A percentile compares a stretch with the other conserved stretches of the same genome.
phyloP scores from a whole-genome alignment of 805 yeast genomes.

The Komagataella kurtzmanii region DNA sequence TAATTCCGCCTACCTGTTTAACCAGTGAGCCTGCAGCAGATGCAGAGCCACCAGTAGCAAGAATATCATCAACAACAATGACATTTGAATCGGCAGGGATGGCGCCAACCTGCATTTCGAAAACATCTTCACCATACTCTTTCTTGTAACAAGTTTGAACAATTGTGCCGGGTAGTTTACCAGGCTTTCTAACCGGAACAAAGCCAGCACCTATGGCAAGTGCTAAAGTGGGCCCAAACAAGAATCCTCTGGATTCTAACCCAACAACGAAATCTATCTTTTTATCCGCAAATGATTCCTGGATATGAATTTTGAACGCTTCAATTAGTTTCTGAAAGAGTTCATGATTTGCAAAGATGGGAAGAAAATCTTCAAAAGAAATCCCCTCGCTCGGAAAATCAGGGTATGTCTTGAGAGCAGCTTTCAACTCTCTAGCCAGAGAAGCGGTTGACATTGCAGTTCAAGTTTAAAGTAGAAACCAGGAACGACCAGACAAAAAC shows the following conservation, averaged over 20 bases:
- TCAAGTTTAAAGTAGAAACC: not conserved
- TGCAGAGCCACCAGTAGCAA: constrained; percentile 98
- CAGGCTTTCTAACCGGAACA: constrained; percentile 90
- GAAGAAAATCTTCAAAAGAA: constrained; percentile 90
- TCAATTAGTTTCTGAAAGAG: constrained; percentile 69
- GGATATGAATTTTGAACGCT: constrained; percentile 69
- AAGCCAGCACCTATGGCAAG: constrained; percentile 81
- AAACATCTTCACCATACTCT: constrained; percentile 86
- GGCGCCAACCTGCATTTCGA: constrained; percentile 78
- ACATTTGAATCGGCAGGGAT: constrained; percentile 74
- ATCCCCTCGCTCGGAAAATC: constrained; percentile 92
- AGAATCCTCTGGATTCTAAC: constrained; percentile 91
- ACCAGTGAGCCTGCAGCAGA: constrained; percentile 85
- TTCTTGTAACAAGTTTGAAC: constrained; percentile 63
- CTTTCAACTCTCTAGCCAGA: constrained; percentile 32
- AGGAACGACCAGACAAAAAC: not conserved
- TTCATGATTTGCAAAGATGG: constrained; percentile 75
- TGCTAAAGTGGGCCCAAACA: constrained; percentile 94
- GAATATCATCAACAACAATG: constrained; percentile 85
- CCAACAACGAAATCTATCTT: constrained; percentile 87
- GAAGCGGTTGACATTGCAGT: constrained; percentile 8
- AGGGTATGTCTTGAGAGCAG: constrained; percentile 64
- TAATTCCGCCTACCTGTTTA: constrained; percentile 48
- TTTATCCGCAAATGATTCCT: constrained; percentile 34
- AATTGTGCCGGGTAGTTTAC: constrained; percentile 85